Evolutionary conservation across 2,329 filamentous ascomycete genomes (phyloP).

Genomic region (Pseudogymnoascus sp.): DNA sequence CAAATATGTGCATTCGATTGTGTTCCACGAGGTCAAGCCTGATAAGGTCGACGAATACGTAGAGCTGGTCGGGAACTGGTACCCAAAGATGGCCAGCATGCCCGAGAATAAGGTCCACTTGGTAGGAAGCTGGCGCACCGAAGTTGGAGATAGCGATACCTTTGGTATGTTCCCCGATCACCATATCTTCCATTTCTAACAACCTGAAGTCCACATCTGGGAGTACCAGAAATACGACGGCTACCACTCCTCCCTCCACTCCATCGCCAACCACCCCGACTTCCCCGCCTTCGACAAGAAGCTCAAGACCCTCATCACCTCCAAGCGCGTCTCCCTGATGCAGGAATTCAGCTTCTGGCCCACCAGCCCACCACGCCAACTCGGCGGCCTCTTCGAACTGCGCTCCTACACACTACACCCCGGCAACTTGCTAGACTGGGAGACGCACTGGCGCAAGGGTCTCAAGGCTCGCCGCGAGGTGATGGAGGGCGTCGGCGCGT

Average conservation of each 20-base stretch:
- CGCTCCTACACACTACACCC: slow-evolving; percentile 95
- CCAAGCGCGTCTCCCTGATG: slow-evolving; percentile 88
- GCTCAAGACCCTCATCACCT: slow-evolving; percentile 74
- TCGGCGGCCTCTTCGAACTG: slow-evolving; percentile 91
- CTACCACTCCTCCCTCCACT: slow-evolving; percentile 85
- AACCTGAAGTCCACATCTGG: slow-evolving; percentile 89
- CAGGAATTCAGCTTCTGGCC: slow-evolving; percentile 99
- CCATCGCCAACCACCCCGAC: slow-evolving; percentile 73
- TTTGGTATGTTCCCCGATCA: slow-evolving; percentile 58
- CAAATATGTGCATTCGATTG: slow-evolving; percentile 97
- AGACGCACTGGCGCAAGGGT: slow-evolving; percentile 93
- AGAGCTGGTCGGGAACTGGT: slow-evolving; percentile 81
- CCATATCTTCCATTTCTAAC: slow-evolving; percentile 23
- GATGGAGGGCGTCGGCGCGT: slow-evolving; percentile 96
- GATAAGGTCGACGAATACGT: slow-evolving; percentile 95
- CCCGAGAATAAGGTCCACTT: slow-evolving; percentile 91
- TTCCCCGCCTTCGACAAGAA: slow-evolving; percentile 76
- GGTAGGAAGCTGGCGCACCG: slow-evolving; percentile 95
- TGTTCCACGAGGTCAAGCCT: slow-evolving; percentile 90
- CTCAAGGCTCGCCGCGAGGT: slow-evolving; percentile 86
- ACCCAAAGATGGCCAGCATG: slow-evolving; percentile 76
- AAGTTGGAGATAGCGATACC: slow-evolving; percentile 93
- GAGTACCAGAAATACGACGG: slow-evolving; percentile 97
- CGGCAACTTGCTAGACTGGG: slow-evolving; percentile 94
- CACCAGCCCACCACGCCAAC: slow-evolving; percentile 77